Base-by-base conservation (phyloP, 345 rosid species). In the Cochlearia excelsa region DNA sequence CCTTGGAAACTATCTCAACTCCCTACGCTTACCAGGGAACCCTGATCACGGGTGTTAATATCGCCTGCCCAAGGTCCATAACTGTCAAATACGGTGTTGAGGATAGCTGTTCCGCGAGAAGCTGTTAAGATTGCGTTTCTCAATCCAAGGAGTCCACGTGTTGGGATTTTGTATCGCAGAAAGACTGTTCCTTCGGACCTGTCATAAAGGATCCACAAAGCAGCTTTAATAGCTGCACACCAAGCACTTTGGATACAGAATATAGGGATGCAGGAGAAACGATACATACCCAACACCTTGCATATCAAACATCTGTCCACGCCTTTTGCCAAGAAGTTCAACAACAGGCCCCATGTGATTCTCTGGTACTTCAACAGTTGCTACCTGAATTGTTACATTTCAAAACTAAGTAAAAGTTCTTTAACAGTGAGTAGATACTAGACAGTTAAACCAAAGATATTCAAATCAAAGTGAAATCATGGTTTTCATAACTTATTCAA, bases 41-140 rank as follows among this genome's bases (percentile, higher is more conserved):
- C 98, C 53, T 54, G 87, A 75, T 92, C 98, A 44, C 98, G 79
- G 56, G 95, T 88, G 59, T 33, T 68, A 34, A 92, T 86, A 45
- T 92, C 98, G 38, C 98, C 94, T 38, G 95, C 95, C 96, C 89
- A 86, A 64, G 83, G 89, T 56, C 98, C 95, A 50, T 88, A 92
- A 63, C 91, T 78, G 61, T 92, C 95, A 60, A 86, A 88, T 57
- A 92, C 69, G 23, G 97, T 92, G 84, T 86, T 86, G 54, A 92
- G 86, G 74, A 86, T 76, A 52, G 97, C 97, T 37, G 98, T 92
- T 55, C 98, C 98, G 9, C 97, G 93, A 64, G 98, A 83, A 68
- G 95, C 98, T 61, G 98, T 92, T 76, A 92, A 77, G 57, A 92
- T 86, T 66, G 98, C 93, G 79, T 92, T 92, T 64, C 97, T 82